phyloP scores from a whole-genome alignment of 2,329 filamentous ascomycete genomes.

The Aspergillus ochraceus region DNA sequence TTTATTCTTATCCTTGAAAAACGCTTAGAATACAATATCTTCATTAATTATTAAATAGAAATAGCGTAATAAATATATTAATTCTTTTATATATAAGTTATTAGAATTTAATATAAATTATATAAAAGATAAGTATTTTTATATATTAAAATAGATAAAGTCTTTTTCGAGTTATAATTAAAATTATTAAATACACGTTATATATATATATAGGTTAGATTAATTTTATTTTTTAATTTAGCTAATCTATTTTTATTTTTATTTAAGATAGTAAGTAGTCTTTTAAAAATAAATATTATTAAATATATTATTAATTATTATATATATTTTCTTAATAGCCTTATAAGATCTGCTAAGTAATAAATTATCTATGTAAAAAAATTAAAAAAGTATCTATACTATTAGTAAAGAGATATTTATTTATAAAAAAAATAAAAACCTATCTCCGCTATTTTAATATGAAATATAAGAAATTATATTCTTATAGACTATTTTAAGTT shows the following conservation, averaged over 20 bases:
- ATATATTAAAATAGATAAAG: background rate
- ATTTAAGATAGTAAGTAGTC: background rate
- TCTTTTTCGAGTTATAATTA: background rate
- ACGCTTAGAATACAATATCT: no score
- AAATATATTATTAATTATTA: background rate
- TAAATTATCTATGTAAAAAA: background rate
- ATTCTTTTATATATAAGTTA: background rate
- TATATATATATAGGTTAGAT: background rate
- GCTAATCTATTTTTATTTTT: background rate
- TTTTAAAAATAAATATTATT: background rate
- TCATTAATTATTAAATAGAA: no score
- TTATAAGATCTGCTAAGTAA: background rate
- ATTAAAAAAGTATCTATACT: no score
- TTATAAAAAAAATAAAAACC: no score
- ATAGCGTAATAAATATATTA: no score
- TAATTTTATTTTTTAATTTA: background rate
- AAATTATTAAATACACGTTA: background rate
- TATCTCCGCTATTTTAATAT: no score
- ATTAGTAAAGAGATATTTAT: no score
- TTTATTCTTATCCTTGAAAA: no score
- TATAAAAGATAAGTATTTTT: background rate
- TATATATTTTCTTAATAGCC: background rate
- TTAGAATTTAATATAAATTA: background rate
- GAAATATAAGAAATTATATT: no score
- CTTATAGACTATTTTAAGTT: no score